Evolutionary conservation across 352 stramenopile species (phyloP).

Genomic region (Globisporangium spinosum): DNA sequence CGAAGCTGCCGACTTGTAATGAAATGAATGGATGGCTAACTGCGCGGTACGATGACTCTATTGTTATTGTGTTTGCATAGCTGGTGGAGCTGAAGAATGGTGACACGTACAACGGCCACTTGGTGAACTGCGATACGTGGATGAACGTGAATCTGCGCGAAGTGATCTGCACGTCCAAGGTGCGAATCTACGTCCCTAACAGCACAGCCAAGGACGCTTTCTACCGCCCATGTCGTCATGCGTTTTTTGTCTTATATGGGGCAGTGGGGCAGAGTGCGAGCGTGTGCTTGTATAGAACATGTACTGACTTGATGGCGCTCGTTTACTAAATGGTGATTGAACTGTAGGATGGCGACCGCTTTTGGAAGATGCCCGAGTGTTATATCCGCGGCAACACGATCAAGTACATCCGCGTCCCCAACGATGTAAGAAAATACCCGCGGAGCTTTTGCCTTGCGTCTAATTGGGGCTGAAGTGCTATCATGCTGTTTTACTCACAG

Average conservation of each 20-base stretch:
- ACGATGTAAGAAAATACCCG: constrained; percentile 72
- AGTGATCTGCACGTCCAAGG: constrained; percentile 98
- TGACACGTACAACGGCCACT: constrained; percentile 97
- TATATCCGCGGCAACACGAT: constrained; percentile 98
- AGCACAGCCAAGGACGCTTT: not conserved
- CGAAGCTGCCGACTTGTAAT: not conserved
- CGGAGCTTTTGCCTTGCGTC: not conserved
- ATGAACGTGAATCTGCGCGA: constrained; percentile 99
- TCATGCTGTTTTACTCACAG: not conserved
- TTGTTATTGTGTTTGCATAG: constrained; percentile 23
- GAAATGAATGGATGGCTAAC: not conserved
- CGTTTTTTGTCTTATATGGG: too few species aligned
- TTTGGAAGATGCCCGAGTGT: constrained; percentile 98
- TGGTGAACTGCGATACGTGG: constrained; percentile 97
- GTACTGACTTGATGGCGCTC: too few species aligned
- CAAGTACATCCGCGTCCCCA: constrained; percentile 98
- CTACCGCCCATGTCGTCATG: too few species aligned
- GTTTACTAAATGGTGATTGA: too few species aligned
- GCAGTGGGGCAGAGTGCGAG: too few species aligned
- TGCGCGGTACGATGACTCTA: constrained; percentile 5
- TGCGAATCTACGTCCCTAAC: constrained; percentile 18
- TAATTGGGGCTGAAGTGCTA: not conserved
- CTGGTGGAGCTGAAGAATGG: constrained; percentile 99
- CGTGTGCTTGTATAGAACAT: too few species aligned
- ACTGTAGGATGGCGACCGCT: constrained; percentile 91